A percentile compares a stretch with the other conserved stretches of the same genome.
These are phyloP conservation scores for Orychophragmus violaceus DNA, from an alignment of 345 rosid species.

Conservation along the genomic window DNA sequence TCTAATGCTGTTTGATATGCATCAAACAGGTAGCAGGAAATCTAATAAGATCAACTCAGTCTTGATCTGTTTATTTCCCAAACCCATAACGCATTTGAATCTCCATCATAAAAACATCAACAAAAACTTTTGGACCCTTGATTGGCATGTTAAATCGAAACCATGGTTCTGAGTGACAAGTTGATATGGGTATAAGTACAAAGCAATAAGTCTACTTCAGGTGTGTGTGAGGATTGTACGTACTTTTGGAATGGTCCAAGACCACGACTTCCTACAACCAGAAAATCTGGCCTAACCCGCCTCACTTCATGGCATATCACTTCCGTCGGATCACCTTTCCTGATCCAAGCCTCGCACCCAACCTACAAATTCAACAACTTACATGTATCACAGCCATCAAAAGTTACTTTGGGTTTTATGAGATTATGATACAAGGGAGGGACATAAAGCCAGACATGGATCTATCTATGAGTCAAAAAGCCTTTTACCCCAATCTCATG, in stretches of 20 bases:
- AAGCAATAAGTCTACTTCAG: background rate
- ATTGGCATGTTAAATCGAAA: background rate
- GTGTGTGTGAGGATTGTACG: slow-evolving; percentile 15
- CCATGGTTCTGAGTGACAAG: background rate
- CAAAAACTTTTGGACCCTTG: background rate
- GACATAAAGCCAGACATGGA: background rate
- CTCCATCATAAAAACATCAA: background rate
- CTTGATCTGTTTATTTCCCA: background rate
- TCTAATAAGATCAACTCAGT: background rate
- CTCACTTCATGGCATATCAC: slow-evolving; percentile 85
- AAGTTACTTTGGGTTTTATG: background rate
- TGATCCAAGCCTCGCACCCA: slow-evolving; percentile 85
- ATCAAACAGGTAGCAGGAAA: too few relatives aligned
- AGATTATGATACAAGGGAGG: background rate
- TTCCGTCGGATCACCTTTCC: slow-evolving; percentile 82
- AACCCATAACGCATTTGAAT: background rate
- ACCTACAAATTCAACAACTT: slow-evolving; percentile 40
- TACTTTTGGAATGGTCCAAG: slow-evolving; percentile 96
- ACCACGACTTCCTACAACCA: slow-evolving; percentile 88
- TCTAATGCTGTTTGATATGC: too few relatives aligned
- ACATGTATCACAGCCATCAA: background rate
- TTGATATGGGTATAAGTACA: background rate
- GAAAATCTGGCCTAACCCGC: slow-evolving; percentile 71
- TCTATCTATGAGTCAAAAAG: background rate
- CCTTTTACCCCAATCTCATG: slow-evolving; percentile 74